phyloP scores from a whole-genome alignment of 2,329 filamentous ascomycete genomes.

The Cryphonectria radicalis region DNA sequence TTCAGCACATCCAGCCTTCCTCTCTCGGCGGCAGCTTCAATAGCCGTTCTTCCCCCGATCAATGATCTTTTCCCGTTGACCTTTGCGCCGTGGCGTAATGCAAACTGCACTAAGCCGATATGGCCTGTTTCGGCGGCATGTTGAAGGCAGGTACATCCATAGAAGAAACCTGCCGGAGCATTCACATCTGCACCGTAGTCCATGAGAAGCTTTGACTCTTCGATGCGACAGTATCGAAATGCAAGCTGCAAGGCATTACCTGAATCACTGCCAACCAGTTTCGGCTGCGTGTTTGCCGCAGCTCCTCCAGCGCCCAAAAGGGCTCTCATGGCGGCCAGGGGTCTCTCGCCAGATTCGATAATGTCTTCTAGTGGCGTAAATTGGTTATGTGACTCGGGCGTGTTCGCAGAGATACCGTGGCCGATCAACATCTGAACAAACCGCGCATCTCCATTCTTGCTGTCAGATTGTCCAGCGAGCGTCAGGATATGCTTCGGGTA shows the following conservation, averaged over 20 bases:
- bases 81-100: neutral
- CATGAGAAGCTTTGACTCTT: neutral
- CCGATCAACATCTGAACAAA: neutral
- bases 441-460: neutral
- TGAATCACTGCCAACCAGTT: too few species aligned
- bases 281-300: neutral
- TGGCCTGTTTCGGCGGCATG: neutral
- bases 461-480: neutral
- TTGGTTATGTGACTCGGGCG: neutral
- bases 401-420: neutral
- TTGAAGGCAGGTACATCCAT: neutral
- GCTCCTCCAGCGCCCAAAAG: neutral
- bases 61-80: conserved; percentile 6
- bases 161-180: neutral
- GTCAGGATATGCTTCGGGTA: neutral
- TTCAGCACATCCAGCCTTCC: conserved; percentile 9
- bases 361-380: neutral
- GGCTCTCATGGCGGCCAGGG: neutral
- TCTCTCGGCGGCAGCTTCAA: neutral
- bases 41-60: neutral
- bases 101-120: neutral
- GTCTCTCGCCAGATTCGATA: accelerated
- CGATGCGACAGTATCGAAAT: neutral
- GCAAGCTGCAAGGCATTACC: neutral
- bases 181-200: neutral